Evolutionary conservation across 140 eudicot genomes (phyloP).

Genomic region (Erigeron philadelphicus): DNA sequence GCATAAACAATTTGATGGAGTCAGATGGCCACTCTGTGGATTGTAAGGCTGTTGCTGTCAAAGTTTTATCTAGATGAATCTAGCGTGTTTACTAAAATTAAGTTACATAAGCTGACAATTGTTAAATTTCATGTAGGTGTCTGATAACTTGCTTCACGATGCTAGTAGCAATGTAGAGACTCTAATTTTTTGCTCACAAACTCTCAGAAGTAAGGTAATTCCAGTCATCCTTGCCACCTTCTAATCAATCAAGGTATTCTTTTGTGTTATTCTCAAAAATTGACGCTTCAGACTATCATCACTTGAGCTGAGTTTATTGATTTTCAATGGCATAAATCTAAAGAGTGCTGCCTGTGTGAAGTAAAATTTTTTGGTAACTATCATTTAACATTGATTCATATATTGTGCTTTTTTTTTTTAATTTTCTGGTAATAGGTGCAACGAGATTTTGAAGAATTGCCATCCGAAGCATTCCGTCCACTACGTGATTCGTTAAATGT

Average conservation of each 20-base stretch:
- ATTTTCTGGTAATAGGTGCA: constrained; percentile 57
- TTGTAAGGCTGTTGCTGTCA: neutral
- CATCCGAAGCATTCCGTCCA: constrained; percentile 95
- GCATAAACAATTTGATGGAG: too few species aligned
- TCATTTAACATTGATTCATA: constrained; percentile 9
- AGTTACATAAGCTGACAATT: neutral
- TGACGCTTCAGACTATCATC: neutral
- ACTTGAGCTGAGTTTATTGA: neutral
- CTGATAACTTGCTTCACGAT: constrained; percentile 97
- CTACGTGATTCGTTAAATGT: constrained; percentile 90
- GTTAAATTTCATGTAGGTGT: constrained; percentile 48
- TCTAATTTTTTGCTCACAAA: constrained; percentile 86
- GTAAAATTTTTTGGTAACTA: constrained; percentile 11
- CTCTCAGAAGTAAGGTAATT: constrained; percentile 93
- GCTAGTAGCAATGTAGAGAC: constrained; percentile 82
- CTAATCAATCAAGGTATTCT: constrained; percentile 13
- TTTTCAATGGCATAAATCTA: neutral
- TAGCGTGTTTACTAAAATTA: neutral
- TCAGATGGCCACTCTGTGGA: neutral
- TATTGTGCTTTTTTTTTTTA: neutral
- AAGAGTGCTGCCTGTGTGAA: constrained; percentile 1
- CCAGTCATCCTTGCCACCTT: constrained; percentile 1
- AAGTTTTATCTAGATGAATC: neutral
- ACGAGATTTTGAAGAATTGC: constrained; percentile 93
- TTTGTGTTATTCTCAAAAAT: neutral